A percentile compares a stretch with the other conserved stretches of the same genome.
phyloP scores from a whole-genome alignment of 2,329 filamentous ascomycete species.

The Colletotrichum chrysophilum region DNA sequence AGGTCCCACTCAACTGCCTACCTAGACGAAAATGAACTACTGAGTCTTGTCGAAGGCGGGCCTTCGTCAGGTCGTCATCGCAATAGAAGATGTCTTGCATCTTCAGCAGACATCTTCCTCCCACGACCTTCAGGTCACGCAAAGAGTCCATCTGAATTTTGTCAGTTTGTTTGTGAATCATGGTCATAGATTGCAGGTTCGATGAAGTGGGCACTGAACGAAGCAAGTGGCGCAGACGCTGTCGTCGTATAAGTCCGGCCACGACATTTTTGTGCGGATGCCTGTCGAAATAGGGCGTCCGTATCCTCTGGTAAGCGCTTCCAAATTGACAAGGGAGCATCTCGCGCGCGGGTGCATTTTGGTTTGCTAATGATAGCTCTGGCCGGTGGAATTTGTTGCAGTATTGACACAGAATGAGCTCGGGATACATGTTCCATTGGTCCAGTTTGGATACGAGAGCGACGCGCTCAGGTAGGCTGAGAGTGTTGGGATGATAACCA shows the following conservation, averaged over 20 bases:
- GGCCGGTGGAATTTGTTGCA: not conserved
- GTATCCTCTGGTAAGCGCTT: too few relatives aligned
- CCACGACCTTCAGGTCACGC: not conserved
- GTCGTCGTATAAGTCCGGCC: not conserved
- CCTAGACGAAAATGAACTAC: not conserved
- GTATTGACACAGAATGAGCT: not conserved
- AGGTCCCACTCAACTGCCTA: not conserved
- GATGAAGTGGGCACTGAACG: not conserved
- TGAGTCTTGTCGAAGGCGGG: too few relatives aligned
- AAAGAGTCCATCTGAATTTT: not conserved
- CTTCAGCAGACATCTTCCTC: not conserved
- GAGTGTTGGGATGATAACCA: not conserved
- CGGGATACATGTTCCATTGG: not conserved
- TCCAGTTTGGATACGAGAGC: rapidly evolving
- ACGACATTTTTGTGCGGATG: not conserved
- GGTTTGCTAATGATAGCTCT: too few relatives aligned
- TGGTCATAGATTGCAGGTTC: not conserved
- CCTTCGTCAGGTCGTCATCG: too few relatives aligned
- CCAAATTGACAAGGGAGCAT: too few relatives aligned
- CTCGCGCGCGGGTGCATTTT: too few relatives aligned
- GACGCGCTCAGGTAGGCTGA: rapidly evolving
- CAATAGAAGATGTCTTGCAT: not conserved
- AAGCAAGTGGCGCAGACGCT: not conserved
- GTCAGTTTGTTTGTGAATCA: rapidly evolving
- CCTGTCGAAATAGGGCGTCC: not conserved